phyloP scores from a whole-genome alignment of 2,329 filamentous ascomycete species.

The Xylariomycetidae sp. region DNA sequence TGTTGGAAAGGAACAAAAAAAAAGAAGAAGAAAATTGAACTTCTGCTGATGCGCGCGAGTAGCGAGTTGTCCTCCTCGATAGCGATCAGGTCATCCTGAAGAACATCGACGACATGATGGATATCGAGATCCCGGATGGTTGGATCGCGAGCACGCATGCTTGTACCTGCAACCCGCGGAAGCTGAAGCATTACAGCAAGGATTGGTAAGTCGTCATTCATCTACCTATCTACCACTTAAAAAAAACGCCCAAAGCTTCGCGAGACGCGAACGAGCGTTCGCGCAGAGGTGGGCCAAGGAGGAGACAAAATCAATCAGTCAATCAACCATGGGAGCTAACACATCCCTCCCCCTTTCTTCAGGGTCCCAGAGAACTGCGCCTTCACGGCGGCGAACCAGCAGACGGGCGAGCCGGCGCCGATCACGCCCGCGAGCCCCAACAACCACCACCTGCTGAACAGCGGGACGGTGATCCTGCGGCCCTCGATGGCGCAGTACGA shows the following conservation, averaged over 20 bases:
- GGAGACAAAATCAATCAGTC: not conserved
- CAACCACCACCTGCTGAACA: conserved; percentile 32
- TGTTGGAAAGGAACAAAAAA: too few species aligned
- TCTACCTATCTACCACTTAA: not conserved
- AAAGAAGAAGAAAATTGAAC: too few species aligned
- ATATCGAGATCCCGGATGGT: conserved; percentile 22
- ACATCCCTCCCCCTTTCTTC: too few species aligned
- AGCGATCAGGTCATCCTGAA: conserved; percentile 27
- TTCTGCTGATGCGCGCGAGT: too few species aligned
- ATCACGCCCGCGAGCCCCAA: conserved; percentile 21
- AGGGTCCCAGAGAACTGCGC: conserved; percentile 27
- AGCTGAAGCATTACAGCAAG: conserved; percentile 27
- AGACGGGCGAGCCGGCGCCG: conserved; percentile 20
- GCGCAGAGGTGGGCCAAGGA: not conserved
- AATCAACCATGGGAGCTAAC: not conserved
- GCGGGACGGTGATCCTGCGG: conserved; percentile 27
- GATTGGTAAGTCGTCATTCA: conserved; percentile 19
- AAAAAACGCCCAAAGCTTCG: too few species aligned
- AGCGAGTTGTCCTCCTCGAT: conserved; percentile 28
- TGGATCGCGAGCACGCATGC: conserved; percentile 29
- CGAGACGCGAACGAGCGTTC: not conserved
- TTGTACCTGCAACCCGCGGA: conserved; percentile 27
- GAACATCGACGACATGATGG: conserved; percentile 30
- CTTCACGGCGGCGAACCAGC: conserved; percentile 26
- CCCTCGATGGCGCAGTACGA: conserved; percentile 25